phyloP scores from a whole-genome alignment of 306 rosid species.

The Dryas alaskensis region DNA sequence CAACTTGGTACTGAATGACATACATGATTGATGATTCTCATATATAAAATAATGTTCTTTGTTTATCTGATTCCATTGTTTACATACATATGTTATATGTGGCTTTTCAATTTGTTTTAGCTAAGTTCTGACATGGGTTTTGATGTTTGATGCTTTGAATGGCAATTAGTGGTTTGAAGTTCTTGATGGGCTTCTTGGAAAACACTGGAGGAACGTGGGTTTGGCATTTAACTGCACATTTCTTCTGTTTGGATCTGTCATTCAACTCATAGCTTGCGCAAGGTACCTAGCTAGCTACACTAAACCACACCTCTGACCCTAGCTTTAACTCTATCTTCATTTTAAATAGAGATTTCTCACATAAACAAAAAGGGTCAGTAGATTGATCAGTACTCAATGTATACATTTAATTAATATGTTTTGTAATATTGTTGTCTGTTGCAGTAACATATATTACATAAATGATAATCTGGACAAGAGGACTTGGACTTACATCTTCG shows the following conservation, averaged over 20 bases:
- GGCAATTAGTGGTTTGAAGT: slow-evolving; percentile 84
- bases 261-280: slow-evolving; percentile 98
- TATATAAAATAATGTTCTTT: no score
- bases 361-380: neutral
- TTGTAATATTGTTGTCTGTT: neutral
- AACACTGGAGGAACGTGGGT: slow-evolving; percentile 97
- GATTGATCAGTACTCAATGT: no score
- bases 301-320: slow-evolving; percentile 25
- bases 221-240: slow-evolving; percentile 97
- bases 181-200: slow-evolving; percentile 97
- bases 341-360: neutral
- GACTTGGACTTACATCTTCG: slow-evolving; percentile 97
- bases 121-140: slow-evolving; percentile 32
- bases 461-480: slow-evolving; percentile 97
- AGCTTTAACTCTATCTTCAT: slow-evolving; percentile 23
- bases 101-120: neutral
- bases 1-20: no score
- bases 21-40: no score
- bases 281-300: slow-evolving; percentile 48
- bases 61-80: no score
- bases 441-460: slow-evolving; percentile 96
- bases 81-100: neutral
- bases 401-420: neutral
- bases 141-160: neutral
- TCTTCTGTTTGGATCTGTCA: slow-evolving; percentile 99